These are phyloP conservation scores for Daldinia vernicosa DNA, from an alignment of 495 filamentous ascomycete genomes.

Conservation along the genomic window DNA sequence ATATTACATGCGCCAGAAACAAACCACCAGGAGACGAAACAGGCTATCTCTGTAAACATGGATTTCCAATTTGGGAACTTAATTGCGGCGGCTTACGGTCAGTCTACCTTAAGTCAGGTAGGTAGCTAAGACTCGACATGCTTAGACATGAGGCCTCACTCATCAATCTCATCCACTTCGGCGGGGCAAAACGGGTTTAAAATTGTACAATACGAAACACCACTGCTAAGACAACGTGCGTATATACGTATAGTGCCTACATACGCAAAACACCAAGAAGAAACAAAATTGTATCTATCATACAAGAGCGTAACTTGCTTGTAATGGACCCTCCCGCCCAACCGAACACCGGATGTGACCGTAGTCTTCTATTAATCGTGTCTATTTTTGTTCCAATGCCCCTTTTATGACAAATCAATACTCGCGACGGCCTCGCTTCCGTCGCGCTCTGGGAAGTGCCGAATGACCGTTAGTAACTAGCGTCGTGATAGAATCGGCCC, in stretches of 20 bases:
- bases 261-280: conserved; percentile 17
- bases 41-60: not conserved
- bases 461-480: not conserved
- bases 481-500: conserved; percentile 1
- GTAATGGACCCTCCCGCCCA: conserved; percentile 6
- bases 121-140: not conserved
- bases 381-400: conserved; percentile 35
- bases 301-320: conserved; percentile 21
- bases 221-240: not conserved
- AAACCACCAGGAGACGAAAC: not conserved
- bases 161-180: not conserved
- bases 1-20: not conserved
- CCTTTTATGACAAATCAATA: conserved; percentile 27
- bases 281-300: conserved; percentile 9
- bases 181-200: not conserved
- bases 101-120: not conserved
- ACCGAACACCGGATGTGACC: conserved; percentile 34
- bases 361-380: conserved; percentile 32
- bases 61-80: not conserved
- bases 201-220: not conserved
- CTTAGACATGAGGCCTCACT: not conserved
- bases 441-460: not conserved
- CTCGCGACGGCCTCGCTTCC: not conserved
- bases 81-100: not conserved
- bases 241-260: not conserved